Conservation (phyloP, 371 early-diverging fungal genomes). For the Neoconidiobolus thromboides region DNA sequence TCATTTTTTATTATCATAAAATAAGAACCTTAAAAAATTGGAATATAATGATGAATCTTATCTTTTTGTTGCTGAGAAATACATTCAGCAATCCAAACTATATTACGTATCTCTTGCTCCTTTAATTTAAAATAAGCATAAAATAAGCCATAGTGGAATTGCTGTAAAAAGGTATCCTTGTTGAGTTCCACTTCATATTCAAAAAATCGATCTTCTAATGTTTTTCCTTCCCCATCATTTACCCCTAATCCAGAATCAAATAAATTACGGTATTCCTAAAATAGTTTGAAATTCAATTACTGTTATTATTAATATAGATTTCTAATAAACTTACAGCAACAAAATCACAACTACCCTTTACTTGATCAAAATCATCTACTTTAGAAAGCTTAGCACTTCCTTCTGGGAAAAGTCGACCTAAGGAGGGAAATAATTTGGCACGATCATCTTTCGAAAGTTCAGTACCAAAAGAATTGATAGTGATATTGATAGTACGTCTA, state of each 20-base stretch:
- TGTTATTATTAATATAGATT: background rate
- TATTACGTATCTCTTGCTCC: conserved; percentile 98
- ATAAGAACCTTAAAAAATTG: conserved; percentile 40
- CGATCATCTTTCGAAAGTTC: conserved; percentile 93
- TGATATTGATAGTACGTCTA: conserved; percentile 90
- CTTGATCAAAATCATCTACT: conserved; percentile 88
- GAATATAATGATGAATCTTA: conserved; percentile 79
- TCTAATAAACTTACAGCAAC: conserved; percentile 37
- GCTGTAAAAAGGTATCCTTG: conserved; percentile 82
- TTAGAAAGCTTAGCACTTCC: conserved; percentile 64
- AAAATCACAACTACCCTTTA: conserved; percentile 59
- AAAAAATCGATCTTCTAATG: conserved; percentile 90
- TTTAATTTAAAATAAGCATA: conserved; percentile 93
- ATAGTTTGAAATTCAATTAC: background rate
- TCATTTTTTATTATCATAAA: too few species aligned
- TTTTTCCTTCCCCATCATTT: conserved; percentile 18
- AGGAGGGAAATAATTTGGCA: conserved; percentile 71
- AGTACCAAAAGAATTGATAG: conserved; percentile 93
- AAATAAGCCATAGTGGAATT: conserved; percentile 93
- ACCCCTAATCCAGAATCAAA: conserved; percentile 24
- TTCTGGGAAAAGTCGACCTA: conserved; percentile 84
- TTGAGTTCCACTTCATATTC: conserved; percentile 85
- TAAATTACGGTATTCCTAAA: conserved; percentile 53
- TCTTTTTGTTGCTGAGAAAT: conserved; percentile 95
- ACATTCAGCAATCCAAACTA: conserved; percentile 99